A percentile compares a stretch with the other conserved stretches of the same genome.
These are phyloP conservation scores for Arabidopsis thaliana DNA, from an alignment of 345 rosid species.

Conservation along the genomic window TAIR10.1 NC_003071.7:12821501-12822000, in stretches of 20 bases:
- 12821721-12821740: neutral
- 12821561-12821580: constrained; percentile 42
- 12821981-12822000: constrained; percentile 60
- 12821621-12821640: constrained; percentile 27
- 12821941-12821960: constrained; percentile 54
- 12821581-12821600: constrained; percentile 44
- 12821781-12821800: constrained; percentile 50
- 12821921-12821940: constrained; percentile 68
- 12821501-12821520: neutral
- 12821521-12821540: constrained; percentile 8
- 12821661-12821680: constrained; percentile 37
- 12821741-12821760: constrained; percentile 34
- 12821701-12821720: constrained; percentile 36
- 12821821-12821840: constrained; percentile 70
- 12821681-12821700: constrained; percentile 42
- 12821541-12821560: constrained; percentile 38
- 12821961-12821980: constrained; percentile 56
- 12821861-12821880: constrained; percentile 63
- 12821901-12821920: constrained; percentile 47
- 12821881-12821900: constrained; percentile 57
- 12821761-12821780: constrained; percentile 36
- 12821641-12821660: constrained; percentile 45
- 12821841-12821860: constrained; percentile 45
- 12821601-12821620: constrained; percentile 42
- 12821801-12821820: constrained; percentile 60